Conservation (phyloP, 148 eudicot species). For the Spergularia bocconei region DNA sequence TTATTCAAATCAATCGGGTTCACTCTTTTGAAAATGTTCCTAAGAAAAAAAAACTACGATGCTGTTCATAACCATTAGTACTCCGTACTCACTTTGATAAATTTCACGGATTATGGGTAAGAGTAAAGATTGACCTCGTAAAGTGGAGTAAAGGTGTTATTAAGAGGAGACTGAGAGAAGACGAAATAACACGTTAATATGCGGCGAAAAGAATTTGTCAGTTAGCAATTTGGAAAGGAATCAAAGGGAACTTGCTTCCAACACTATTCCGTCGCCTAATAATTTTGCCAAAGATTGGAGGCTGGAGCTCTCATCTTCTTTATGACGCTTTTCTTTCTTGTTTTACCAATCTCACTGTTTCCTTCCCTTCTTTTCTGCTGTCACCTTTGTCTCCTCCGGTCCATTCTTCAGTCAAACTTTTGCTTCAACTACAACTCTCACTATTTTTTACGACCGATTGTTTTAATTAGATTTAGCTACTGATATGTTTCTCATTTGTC, state of each 20-base stretch:
- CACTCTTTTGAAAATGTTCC: too few relatives aligned
- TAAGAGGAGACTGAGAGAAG: neutral
- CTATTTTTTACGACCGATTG: too few relatives aligned
- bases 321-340: neutral
- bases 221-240: slow-evolving; percentile 50
- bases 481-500: too few relatives aligned
- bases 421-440: too few relatives aligned
- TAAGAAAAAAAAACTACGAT: too few relatives aligned
- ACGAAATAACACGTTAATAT: slow-evolving; percentile 31
- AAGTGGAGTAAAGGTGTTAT: neutral
- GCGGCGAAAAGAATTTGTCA: slow-evolving; percentile 41
- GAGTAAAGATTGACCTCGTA: neutral
- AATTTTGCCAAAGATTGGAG: neutral
- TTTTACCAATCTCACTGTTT: slow-evolving; percentile 9
- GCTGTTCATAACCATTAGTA: too few relatives aligned
- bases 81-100: too few relatives aligned
- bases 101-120: neutral
- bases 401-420: too few relatives aligned
- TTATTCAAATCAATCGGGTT: too few relatives aligned
- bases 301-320: neutral
- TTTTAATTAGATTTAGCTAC: too few relatives aligned
- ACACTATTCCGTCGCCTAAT: neutral
- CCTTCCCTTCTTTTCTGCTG: slow-evolving; percentile 1
- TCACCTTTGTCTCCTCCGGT: neutral
- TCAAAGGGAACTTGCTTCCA: slow-evolving; percentile 27